Evolutionary conservation across 805 yeast species (phyloP).

Genomic region (Cyberlindnera saturnus): DNA sequence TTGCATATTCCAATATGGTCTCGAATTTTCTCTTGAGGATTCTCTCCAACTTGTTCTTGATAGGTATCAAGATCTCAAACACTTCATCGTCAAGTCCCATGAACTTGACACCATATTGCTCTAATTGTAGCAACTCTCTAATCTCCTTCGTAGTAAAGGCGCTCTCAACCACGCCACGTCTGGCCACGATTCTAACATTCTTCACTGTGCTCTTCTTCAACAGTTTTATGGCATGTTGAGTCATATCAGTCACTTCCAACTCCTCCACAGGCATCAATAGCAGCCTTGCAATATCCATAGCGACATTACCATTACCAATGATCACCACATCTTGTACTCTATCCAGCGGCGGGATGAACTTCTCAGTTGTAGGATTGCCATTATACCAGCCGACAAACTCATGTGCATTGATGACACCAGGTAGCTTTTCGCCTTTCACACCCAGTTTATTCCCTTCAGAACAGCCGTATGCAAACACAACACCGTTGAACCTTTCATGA

Average conservation of each 20-base stretch:
- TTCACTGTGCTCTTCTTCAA: slow-evolving; percentile 50
- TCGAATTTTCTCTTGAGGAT: slow-evolving; percentile 53
- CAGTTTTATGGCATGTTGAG: slow-evolving; percentile 49
- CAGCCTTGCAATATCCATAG: slow-evolving; percentile 82
- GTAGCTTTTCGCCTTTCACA: slow-evolving; percentile 47
- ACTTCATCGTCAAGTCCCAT: slow-evolving; percentile 39
- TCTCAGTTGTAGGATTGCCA: slow-evolving; percentile 62
- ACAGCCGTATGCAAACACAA: slow-evolving; percentile 82
- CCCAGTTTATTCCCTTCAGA: slow-evolving; percentile 46
- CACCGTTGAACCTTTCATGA: slow-evolving; percentile 55
- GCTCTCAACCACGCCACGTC: slow-evolving; percentile 80
- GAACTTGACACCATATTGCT: slow-evolving; percentile 41
- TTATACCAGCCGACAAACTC: slow-evolving; percentile 96
- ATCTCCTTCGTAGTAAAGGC: slow-evolving; percentile 92
- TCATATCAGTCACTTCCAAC: slow-evolving; percentile 71
- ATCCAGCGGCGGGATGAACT: slow-evolving; percentile 50
- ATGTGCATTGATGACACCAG: slow-evolving; percentile 74
- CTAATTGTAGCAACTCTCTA: slow-evolving; percentile 70
- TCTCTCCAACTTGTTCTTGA: slow-evolving; percentile 53
- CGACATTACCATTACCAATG: slow-evolving; percentile 97
- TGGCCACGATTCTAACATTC: slow-evolving; percentile 67
- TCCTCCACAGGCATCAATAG: slow-evolving; percentile 53
- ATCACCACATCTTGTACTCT: slow-evolving; percentile 62
- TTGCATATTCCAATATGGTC: slow-evolving; percentile 49
- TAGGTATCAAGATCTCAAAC: slow-evolving; percentile 37